Conservation (phyloP, 2,329 filamentous ascomycete genomes). For the Leptographium galeiforme region DNA sequence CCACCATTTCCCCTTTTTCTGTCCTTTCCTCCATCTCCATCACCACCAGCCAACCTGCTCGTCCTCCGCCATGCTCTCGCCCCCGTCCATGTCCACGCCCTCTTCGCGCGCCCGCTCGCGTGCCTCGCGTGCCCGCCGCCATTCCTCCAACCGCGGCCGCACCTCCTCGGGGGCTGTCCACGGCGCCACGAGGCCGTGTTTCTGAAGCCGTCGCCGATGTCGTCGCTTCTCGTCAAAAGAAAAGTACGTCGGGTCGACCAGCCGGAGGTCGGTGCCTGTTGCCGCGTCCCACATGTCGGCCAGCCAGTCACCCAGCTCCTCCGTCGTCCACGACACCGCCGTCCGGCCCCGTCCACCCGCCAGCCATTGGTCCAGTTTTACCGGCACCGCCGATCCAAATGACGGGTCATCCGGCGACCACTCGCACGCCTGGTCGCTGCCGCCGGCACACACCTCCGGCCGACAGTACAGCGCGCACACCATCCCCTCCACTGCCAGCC, state of each 20-base stretch:
- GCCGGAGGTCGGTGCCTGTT: constrained; percentile 29
- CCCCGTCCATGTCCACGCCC: constrained; percentile 26
- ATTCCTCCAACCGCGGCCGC: constrained; percentile 28
- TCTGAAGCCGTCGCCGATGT: constrained; percentile 35
- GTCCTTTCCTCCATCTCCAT: not conserved
- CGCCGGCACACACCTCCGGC: constrained; percentile 28
- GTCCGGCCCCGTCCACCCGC: constrained; percentile 36
- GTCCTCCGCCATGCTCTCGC: constrained; percentile 12
- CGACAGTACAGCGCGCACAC: constrained; percentile 43
- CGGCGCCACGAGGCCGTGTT: constrained; percentile 27
- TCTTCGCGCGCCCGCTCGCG: constrained; percentile 24
- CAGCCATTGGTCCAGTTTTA: constrained; percentile 49
- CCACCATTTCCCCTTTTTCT: not conserved
- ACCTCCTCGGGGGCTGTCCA: constrained; percentile 27
- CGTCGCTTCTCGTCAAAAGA: constrained; percentile 32
- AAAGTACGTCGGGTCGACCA: constrained; percentile 28
- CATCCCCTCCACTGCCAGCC: constrained; percentile 39
- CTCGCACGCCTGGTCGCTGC: constrained; percentile 27
- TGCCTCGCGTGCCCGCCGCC: constrained; percentile 27
- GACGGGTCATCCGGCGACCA: constrained; percentile 46
- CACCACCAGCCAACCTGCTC: constrained; percentile 10
- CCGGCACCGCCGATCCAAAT: constrained; percentile 46
- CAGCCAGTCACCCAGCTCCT: constrained; percentile 31
- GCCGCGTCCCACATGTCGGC: constrained; percentile 35
- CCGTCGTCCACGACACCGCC: constrained; percentile 21